Evolutionary conservation across 2,329 filamentous ascomycete species (phyloP).

Genomic region (Chaetomium strumarium): DNA sequence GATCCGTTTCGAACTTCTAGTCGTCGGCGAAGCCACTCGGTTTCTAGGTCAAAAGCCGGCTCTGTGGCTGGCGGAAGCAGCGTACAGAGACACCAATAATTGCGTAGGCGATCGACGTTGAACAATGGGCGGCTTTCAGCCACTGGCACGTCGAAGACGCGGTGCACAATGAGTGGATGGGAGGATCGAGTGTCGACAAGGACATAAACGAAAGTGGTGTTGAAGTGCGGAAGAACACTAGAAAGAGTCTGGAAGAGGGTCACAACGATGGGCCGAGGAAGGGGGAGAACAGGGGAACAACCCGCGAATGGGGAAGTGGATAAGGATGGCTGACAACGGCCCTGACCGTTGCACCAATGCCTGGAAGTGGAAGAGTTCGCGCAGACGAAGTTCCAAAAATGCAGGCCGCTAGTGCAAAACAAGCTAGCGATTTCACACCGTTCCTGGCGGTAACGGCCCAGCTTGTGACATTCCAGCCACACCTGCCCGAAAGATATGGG

Average conservation of each 20-base stretch:
- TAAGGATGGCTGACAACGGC: slow-evolving; percentile 3
- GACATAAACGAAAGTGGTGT: slow-evolving; percentile 2
- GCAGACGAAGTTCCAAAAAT: slow-evolving; percentile 20
- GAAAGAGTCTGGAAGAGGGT: slow-evolving; percentile 8
- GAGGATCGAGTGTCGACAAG: background rate
- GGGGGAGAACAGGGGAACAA: slow-evolving; percentile 19
- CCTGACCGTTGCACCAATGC: slow-evolving; percentile 1
- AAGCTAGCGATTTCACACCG: slow-evolving; percentile 13
- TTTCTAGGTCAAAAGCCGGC: slow-evolving; percentile 20
- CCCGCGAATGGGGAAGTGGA: slow-evolving; percentile 19
- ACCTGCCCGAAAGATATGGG: slow-evolving; percentile 15
- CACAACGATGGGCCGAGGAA: slow-evolving; percentile 17
- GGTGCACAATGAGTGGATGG: slow-evolving; percentile 10
- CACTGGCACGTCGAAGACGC: slow-evolving; percentile 7
- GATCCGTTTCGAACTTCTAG: slow-evolving; percentile 18
- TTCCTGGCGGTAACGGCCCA: slow-evolving; percentile 16
- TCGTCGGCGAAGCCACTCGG: slow-evolving; percentile 9
- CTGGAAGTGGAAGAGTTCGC: slow-evolving; percentile 4
- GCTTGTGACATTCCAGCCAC: slow-evolving; percentile 12
- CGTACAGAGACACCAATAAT: slow-evolving; percentile 12
- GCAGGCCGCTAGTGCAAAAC: slow-evolving; percentile 10
- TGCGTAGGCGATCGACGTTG: background rate
- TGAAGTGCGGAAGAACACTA: background rate
- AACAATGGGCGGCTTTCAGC: slow-evolving; percentile 1
- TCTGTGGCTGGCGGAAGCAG: slow-evolving; percentile 13